These are phyloP conservation scores for Verticillium isaacii DNA, from an alignment of 2,329 filamentous ascomycete genomes.

Conservation along the genomic window DNA sequence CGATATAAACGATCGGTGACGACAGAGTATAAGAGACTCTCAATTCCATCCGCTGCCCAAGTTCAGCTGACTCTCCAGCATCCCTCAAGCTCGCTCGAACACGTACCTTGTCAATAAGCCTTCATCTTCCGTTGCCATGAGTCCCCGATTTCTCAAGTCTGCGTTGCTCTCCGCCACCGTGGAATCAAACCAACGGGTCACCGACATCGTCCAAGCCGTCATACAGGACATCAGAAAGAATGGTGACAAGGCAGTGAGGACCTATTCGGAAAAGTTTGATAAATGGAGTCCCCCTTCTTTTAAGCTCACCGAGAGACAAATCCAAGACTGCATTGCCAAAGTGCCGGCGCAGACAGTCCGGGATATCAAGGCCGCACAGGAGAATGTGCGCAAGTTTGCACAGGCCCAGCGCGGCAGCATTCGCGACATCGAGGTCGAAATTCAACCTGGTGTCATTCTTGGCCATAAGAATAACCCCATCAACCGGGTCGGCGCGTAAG, in stretches of 20 bases:
- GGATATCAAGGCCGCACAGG: slow-evolving; percentile 21
- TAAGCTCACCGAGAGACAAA: slow-evolving; percentile 39
- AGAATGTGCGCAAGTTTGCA: slow-evolving; percentile 67
- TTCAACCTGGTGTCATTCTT: slow-evolving; percentile 41
- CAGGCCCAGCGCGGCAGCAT: slow-evolving; percentile 72
- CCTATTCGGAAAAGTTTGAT: slow-evolving; percentile 49
- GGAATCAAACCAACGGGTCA: slow-evolving; percentile 9
- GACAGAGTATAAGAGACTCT: too few relatives aligned
- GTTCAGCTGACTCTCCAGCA: too few relatives aligned
- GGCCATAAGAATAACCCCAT: slow-evolving; percentile 48
- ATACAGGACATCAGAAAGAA: slow-evolving; percentile 40
- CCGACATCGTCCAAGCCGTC: slow-evolving; percentile 38
- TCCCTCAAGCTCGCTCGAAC: too few relatives aligned
- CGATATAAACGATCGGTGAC: too few relatives aligned
- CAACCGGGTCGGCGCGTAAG: slow-evolving; percentile 36
- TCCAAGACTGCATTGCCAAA: slow-evolving; percentile 36
- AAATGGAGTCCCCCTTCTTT: slow-evolving; percentile 45
- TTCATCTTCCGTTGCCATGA: too few relatives aligned
- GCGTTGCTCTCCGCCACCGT: too few relatives aligned
- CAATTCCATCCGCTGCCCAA: too few relatives aligned
- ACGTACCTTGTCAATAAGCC: too few relatives aligned
- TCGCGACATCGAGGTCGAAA: slow-evolving; percentile 47
- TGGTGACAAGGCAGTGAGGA: slow-evolving; percentile 42
- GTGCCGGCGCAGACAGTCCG: slow-evolving; percentile 36
- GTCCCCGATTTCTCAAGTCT: too few relatives aligned